phyloP scores from a whole-genome alignment of 106 monocot genomes.

The Dioscorea dumetorum region DNA sequence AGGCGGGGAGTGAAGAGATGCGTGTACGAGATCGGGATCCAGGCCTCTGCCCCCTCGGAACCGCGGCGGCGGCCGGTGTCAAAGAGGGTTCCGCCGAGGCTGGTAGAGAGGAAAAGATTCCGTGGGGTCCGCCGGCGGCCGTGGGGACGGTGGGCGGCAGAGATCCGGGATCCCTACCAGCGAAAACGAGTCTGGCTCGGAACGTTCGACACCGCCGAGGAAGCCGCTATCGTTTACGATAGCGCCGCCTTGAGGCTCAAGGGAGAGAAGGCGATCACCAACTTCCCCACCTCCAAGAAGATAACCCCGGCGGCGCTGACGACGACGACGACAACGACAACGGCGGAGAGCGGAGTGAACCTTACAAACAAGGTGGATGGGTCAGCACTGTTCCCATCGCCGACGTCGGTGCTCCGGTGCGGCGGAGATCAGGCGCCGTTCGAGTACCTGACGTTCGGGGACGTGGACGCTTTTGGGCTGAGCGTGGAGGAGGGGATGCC shows the following conservation, averaged over 20 bases:
- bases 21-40: constrained; percentile 36
- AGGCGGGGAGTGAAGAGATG: constrained; percentile 10
- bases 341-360: too few relatives aligned
- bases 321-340: background rate
- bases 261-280: constrained; percentile 41
- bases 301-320: background rate
- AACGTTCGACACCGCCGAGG: constrained; percentile 65
- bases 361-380: too few relatives aligned
- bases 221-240: constrained; percentile 55
- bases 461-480: constrained; percentile 4
- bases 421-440: constrained; percentile 2
- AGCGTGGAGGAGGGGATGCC: constrained; percentile 5
- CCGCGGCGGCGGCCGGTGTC: background rate
- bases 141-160: constrained; percentile 58
- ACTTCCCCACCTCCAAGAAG: constrained; percentile 23
- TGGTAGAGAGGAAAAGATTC: constrained; percentile 6
- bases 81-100: background rate
- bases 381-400: constrained; percentile 19
- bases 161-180: constrained; percentile 54
- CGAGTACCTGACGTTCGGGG: constrained; percentile 3
- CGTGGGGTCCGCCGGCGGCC: constrained; percentile 24
- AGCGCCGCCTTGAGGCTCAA: constrained; percentile 35
- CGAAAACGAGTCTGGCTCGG: constrained; percentile 54
- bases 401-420: constrained; percentile 39
- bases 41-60: background rate